Evolutionary conservation across 495 filamentous ascomycete genomes (phyloP), one percentile per base, ranked within the genome.

Genomic region (Chaetomium cochliodes): DNA sequence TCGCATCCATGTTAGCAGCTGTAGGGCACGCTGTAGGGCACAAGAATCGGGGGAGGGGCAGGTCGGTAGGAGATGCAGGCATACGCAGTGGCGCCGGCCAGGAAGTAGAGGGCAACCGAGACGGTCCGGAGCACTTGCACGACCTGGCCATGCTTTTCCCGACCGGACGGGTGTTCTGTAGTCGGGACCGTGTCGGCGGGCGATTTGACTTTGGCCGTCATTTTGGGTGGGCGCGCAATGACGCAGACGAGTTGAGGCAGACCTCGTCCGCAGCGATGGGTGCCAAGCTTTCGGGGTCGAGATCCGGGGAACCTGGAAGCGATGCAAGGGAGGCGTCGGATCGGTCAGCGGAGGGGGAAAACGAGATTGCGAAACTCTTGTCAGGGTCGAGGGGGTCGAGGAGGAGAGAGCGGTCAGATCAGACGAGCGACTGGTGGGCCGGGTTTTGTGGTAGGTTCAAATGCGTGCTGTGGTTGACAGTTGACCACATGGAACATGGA

Each of bases 61-160:
- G 63, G 51, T 13, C 13, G 41, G 28, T 30, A 30, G 16, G 49
- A 20, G 58, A n/a, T 60, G 60, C n/a, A n/a, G n/a, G n/a, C 72
- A 69, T 77, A 77, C 79, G 72, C 62, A 61, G 85, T 64, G 49
- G 77, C 81, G 73, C 86, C 81, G 58, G 80, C 77, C 50, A 82
- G 70, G 69, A 91, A 90, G 79, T 91, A 96, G 52, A 85, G 75
- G 20, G 76, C 75, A 58, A 92, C 80, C 1, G 86, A 72, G 12
- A 90, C 44, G 39, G 90, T 83, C 46, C 91, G 85, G 8, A 91
- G 60, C 20, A 88, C 42, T 65, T 93, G 90, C 66, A 84, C 82
- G 15, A 82, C 72, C 42, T 82, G 75, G 44, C 88, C 86, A 82
- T 94, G 86, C 70, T 89, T 89, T 51, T 88, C 80, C 55, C 84